These are phyloP conservation scores for Flaveria robusta DNA, from an alignment of 129 eudicot genomes.

Conservation along the genomic window DNA sequence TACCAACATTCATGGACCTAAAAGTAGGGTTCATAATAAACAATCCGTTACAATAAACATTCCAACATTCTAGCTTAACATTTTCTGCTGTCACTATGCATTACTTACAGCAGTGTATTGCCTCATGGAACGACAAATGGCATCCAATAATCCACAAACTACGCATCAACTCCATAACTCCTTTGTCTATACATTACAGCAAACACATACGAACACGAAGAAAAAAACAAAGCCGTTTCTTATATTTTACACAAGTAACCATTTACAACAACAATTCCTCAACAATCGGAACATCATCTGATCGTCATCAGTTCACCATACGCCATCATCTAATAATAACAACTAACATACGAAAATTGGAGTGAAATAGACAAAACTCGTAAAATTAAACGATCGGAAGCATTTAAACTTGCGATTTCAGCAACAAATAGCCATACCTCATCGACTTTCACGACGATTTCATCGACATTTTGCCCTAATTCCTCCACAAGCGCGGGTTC, in stretches of 20 bases:
- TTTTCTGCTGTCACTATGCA: conserved; percentile 8
- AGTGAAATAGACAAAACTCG: background rate
- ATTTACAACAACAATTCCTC: background rate
- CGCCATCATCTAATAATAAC: conserved; percentile 3
- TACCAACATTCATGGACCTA: conserved; percentile 15
- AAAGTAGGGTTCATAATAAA: conserved; percentile 16
- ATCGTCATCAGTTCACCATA: conserved; percentile 22
- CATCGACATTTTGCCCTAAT: conserved; percentile 54
- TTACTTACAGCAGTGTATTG: no score
- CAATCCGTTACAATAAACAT: conserved; percentile 5
- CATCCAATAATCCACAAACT: conserved; percentile 16
- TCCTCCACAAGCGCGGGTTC: conserved; percentile 46
- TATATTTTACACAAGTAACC: conserved; percentile 1
- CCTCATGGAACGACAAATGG: conserved; percentile 5
- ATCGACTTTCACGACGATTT: conserved; percentile 47
- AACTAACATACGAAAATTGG: background rate
- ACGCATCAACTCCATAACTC: conserved; percentile 12
- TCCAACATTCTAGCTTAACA: conserved; percentile 24
- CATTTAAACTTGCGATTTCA: background rate
- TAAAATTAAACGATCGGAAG: conserved; percentile 12
- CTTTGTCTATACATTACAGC: conserved; percentile 5
- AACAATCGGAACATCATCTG: conserved; percentile 24
- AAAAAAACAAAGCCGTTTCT: conserved; percentile 37
- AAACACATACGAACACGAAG: conserved; percentile 9
- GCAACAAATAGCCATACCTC: conserved; percentile 41